Conservation (phyloP, 257 asterid genomes). For the Lycium ferocissimum region DNA sequence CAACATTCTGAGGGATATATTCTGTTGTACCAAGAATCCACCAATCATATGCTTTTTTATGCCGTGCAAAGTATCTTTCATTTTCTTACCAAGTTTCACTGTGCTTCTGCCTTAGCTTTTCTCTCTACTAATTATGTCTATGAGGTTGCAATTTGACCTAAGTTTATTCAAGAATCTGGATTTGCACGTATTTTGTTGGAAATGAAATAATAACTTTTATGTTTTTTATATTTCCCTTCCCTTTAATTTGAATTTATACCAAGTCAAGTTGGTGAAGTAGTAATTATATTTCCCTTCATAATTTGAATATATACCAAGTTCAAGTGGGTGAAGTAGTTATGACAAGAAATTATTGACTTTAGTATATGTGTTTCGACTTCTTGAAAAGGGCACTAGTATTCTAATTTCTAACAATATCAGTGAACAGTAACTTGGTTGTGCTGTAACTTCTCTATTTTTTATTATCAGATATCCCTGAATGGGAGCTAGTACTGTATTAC, state of each 20-base stretch:
- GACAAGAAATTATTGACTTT: neutral
- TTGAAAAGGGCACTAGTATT: no score
- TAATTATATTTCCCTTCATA: no score
- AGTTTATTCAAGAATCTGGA: neutral
- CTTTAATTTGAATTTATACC: neutral
- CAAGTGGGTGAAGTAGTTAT: neutral
- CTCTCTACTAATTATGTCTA: neutral
- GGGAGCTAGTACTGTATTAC: no score
- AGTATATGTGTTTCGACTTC: no score
- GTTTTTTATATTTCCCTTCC: neutral
- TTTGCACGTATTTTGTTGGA: neutral
- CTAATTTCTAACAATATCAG: neutral
- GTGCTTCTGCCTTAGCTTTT: neutral
- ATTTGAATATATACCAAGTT: no score
- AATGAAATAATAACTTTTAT: neutral
- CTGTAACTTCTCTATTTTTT: neutral
- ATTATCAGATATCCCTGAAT: no score
- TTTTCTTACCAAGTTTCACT: neutral
- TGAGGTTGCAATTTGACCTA: neutral
- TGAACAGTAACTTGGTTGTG: neutral
- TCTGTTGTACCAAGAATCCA: slow-evolving; percentile 17
- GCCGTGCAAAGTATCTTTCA: slow-evolving; percentile 6
- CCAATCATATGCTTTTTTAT: neutral
- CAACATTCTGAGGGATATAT: slow-evolving; percentile 4
- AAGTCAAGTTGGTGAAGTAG: neutral